Percentiles rank a stretch among this genome's conserved stretches.
phyloP scores from a whole-genome alignment of 1,284 basidiomycete species.

The Ceratobasidium papillatum region DNA sequence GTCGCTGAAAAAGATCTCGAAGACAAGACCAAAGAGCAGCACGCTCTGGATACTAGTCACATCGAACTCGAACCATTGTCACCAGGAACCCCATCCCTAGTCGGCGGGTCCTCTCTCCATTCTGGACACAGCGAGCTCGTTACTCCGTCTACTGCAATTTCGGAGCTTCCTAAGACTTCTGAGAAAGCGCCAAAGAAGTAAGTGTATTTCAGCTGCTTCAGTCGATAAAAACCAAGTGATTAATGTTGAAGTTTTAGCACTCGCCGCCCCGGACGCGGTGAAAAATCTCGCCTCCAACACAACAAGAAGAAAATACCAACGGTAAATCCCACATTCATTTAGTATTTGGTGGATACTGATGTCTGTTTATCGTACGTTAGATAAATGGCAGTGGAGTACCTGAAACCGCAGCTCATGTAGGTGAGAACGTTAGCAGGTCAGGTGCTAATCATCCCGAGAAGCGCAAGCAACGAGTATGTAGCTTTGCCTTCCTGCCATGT shows the following conservation, averaged over 20 bases:
- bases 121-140: background rate
- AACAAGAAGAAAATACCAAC: constrained; percentile 5
- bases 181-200: background rate
- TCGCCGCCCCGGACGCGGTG: background rate
- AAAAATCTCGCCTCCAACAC: background rate
- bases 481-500: background rate
- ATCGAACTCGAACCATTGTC: background rate
- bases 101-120: background rate
- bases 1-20: too few species aligned
- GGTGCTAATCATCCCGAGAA: background rate
- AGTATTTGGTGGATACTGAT: background rate
- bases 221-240: background rate
- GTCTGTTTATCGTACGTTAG: background rate
- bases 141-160: background rate
- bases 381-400: background rate
- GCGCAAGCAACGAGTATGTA: background rate
- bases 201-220: too few species aligned
- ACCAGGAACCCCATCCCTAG: background rate
- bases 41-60: too few species aligned
- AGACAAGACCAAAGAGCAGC: background rate
- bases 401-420: too few species aligned
- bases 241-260: background rate
- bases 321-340: background rate
- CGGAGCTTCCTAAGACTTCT: background rate
- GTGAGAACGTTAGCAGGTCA: too few species aligned